Conservation (phyloP, 1,284 basidiomycete genomes). For the Apiotrichum akiyoshidainum region DNA sequence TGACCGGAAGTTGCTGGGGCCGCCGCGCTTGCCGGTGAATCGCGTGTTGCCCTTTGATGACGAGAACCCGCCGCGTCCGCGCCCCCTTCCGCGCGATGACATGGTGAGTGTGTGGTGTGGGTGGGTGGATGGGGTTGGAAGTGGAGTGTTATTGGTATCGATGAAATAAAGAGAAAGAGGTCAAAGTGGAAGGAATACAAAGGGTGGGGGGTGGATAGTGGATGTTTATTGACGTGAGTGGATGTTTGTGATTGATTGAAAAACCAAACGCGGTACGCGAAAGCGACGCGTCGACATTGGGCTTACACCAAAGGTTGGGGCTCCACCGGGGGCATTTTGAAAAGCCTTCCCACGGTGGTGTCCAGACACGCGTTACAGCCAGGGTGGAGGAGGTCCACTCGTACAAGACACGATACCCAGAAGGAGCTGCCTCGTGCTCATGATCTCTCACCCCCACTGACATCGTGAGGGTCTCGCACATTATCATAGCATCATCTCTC, state of each 20-base stretch:
- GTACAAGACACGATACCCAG: too few species aligned
- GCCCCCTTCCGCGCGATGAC: conserved; percentile 55
- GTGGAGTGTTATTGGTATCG: neutral
- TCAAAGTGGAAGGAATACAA: neutral
- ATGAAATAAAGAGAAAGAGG: neutral
- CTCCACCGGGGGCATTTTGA: neutral
- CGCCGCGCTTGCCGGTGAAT: conserved; percentile 41
- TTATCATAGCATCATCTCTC: too few species aligned
- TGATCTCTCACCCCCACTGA: too few species aligned
- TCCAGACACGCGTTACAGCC: neutral
- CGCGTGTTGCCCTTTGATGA: conserved; percentile 40
- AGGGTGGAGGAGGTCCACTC: neutral
- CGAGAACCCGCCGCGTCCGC: conserved; percentile 48
- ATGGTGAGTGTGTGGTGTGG: conserved; percentile 3
- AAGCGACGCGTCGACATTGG: neutral
- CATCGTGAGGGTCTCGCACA: too few species aligned
- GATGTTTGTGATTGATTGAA: neutral
- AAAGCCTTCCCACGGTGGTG: neutral
- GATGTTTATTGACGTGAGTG: neutral
- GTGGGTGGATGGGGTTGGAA: neutral
- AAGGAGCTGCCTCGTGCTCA: too few species aligned
- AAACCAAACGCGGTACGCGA: neutral
- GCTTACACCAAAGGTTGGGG: neutral
- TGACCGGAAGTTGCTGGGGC: conserved; percentile 6
- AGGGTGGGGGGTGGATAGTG: neutral